These are phyloP conservation scores for Agarophyton chilense DNA, from an alignment of 23 red algal genomes.

Conservation along the genomic window DNA sequence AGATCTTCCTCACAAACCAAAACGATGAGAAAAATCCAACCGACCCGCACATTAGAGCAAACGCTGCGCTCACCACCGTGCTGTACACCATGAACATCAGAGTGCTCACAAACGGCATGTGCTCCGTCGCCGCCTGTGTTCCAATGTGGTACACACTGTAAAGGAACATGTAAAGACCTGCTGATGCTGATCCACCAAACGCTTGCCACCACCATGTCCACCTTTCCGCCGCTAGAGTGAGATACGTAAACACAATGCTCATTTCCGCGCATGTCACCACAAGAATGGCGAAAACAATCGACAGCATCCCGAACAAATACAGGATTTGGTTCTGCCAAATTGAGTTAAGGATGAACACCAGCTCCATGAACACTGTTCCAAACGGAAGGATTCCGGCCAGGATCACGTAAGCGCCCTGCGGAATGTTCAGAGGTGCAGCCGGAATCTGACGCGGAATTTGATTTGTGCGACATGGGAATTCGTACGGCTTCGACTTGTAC, in stretches of 20 bases:
- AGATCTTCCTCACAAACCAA: conserved; percentile 93
- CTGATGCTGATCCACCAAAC: conserved; percentile 75
- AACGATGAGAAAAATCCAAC: conserved; percentile 88
- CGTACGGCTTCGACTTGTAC: conserved; percentile 74
- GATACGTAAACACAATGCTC: conserved; percentile 92
- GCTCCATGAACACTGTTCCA: conserved; percentile 94
- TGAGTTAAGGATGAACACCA: conserved; percentile 91
- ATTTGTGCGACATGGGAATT: conserved; percentile 90
- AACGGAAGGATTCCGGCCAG: conserved; percentile 89
- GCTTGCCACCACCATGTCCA: conserved; percentile 92
- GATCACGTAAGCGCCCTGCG: conserved; percentile 60
- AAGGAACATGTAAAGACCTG: conserved; percentile 95
- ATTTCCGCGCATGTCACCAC: conserved; percentile 90
- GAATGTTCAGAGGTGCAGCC: conserved; percentile 74
- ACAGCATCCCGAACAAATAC: conserved; percentile 96
- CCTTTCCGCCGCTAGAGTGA: conserved; percentile 83
- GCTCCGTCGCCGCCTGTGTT: conserved; percentile 64
- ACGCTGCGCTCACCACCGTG: conserved; percentile 71
- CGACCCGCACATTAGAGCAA: conserved; percentile 79
- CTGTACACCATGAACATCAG: conserved; percentile 89
- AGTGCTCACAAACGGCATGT: conserved; percentile 72
- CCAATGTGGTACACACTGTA: conserved; percentile 87
- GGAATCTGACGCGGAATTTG: conserved; percentile 93
- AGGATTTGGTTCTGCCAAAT: conserved; percentile 81
- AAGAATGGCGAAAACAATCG: conserved; percentile 85